These are phyloP conservation scores for Talaromyces funiculosus DNA, from an alignment of 2,329 filamentous ascomycete genomes.

Conservation along the genomic window DNA sequence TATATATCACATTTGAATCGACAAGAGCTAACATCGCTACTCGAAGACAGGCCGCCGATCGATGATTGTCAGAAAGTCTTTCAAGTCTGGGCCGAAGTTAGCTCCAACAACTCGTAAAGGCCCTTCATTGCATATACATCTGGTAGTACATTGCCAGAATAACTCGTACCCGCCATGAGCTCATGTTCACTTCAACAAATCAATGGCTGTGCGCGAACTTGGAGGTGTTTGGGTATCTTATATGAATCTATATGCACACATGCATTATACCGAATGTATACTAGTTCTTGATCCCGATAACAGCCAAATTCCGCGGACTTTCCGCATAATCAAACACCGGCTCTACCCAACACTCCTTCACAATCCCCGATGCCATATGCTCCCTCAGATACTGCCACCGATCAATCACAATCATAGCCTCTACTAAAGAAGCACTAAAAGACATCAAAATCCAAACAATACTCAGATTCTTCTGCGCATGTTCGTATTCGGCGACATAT, in stretches of 20 bases:
- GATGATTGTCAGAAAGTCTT: not conserved
- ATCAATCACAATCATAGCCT: slow-evolving; percentile 85
- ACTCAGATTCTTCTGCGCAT: slow-evolving; percentile 72
- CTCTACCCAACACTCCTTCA: slow-evolving; percentile 81
- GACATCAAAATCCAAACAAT: slow-evolving; percentile 95
- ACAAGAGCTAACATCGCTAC: not conserved
- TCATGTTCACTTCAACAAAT: too few species aligned
- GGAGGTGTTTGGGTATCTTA: not conserved
- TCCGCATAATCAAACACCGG: slow-evolving; percentile 80
- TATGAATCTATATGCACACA: not conserved
- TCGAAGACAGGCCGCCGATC: not conserved
- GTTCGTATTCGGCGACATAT: slow-evolving; percentile 62
- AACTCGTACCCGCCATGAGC: not conserved
- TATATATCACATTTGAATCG: not conserved
- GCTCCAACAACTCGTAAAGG: not conserved
- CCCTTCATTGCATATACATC: not conserved
- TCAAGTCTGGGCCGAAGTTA: not conserved
- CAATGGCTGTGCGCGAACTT: not conserved
- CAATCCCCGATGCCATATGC: slow-evolving; percentile 55
- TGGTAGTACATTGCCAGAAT: too few species aligned
- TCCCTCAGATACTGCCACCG: slow-evolving; percentile 82
- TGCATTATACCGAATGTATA: not conserved
- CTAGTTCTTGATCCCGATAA: slow-evolving; percentile 72
- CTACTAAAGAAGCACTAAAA: slow-evolving; percentile 82
- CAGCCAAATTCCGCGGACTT: slow-evolving; percentile 85